Base-by-base conservation (phyloP, 1,139 yeast species). In the Protomyces pachydermus region DNA sequence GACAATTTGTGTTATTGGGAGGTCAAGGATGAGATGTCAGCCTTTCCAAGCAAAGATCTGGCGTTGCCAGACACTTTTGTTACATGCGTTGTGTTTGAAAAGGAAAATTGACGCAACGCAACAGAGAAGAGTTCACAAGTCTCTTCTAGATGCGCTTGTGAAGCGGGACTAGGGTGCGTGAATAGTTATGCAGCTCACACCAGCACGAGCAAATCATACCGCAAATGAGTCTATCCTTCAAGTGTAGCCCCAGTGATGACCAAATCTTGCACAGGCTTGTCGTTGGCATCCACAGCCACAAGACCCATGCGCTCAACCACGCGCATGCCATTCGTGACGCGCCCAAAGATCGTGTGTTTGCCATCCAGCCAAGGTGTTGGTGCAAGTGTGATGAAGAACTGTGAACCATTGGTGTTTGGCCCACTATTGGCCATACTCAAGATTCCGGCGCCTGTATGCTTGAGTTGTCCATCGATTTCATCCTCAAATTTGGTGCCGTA, bases 301-400 rank as follows among this genome's bases (percentile, higher is more conserved):
- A 80, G 80, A 3, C 80, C 76, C 32, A 86, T 83, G 46, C 80
- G 77, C 60, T 80, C 75, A 14, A 84, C 78, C n/a, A 78, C 80
- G 72, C 79, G 75, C 57, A 84, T 78, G 0, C 83, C 84, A 1
- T 82, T 84, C 10, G 77, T 79, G 10, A 86, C 79, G 67, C 83
- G 81, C 1, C 93, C 95, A 68, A 87, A 79, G n/a, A 84, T 74
- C 0, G 83, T 82, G 68, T 78, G 80, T 65, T 78, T 77, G 23
- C 80, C 78, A 68, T 81, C 79, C 64, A 81, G 74, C 68, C 80
- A 80, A 1, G 83, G 80, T 20, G 81, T 71, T 8, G 78, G 75
- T 23, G 75, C 75, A 65, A 82, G 72, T 0, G 87, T 82, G 37
- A 85, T 77, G 74, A 84, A 82, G 71, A 86, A 81, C 61, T 69